phyloP scores from a whole-genome alignment of 2,329 filamentous ascomycete species.

The Stachybotrys elegans region DNA sequence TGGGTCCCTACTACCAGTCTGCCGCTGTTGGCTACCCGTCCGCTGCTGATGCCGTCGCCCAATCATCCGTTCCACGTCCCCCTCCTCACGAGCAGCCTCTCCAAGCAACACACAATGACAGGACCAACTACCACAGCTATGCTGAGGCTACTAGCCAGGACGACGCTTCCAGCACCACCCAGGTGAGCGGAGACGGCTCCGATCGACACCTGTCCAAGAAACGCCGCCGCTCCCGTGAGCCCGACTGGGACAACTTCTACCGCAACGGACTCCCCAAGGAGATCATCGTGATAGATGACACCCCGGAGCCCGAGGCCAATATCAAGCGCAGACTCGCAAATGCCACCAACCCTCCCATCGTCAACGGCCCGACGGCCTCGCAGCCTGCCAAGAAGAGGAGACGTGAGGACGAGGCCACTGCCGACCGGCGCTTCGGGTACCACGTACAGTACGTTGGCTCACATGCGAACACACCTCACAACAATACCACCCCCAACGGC shows the following conservation, averaged over 20 bases:
- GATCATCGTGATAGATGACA: conserved; percentile 79
- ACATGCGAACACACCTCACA: conserved; percentile 66
- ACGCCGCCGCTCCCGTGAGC: conserved; percentile 55
- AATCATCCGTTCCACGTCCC: conserved; percentile 19
- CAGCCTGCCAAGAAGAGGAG: conserved; percentile 71
- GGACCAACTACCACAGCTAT: conserved; percentile 3
- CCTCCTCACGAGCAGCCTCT: conserved; percentile 23
- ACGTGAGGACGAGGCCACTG: conserved; percentile 51
- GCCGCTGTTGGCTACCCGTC: conserved; percentile 24
- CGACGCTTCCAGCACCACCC: conserved; percentile 15
- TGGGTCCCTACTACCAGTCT: conserved; percentile 19
- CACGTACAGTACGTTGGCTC: conserved; percentile 68
- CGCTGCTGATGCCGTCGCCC: conserved; percentile 26
- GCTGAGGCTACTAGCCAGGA: too few species aligned
- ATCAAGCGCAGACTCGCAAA: conserved; percentile 34
- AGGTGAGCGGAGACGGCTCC: conserved; percentile 24
- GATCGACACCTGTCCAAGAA: conserved; percentile 35
- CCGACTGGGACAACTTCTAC: conserved; percentile 78
- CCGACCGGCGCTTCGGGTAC: conserved; percentile 57
- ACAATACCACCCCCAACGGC: conserved; percentile 59
- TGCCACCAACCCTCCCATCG: conserved; percentile 24
- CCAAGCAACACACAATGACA: conserved; percentile 17
- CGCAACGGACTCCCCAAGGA: conserved; percentile 79
- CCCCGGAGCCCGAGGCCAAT: conserved; percentile 51
- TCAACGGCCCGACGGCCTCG: conserved; percentile 18